These are phyloP conservation scores for Cynara cardunculus DNA, from an alignment of 129 eudicot species.

Conservation along the genomic window DNA sequence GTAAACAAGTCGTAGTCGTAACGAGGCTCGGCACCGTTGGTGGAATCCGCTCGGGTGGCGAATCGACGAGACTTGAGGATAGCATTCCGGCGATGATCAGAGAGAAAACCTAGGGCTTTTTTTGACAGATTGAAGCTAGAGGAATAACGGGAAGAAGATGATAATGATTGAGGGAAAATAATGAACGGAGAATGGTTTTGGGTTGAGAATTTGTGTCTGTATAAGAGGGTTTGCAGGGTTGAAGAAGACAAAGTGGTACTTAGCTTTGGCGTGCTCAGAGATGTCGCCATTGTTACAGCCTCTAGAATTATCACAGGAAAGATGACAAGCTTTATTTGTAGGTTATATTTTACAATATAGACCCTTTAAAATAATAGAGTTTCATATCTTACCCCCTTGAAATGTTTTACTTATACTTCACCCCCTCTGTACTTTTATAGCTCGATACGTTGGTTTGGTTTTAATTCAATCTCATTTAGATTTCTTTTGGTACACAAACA, in stretches of 20 bases:
- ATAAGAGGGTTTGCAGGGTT: conserved; percentile 38
- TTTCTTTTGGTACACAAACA: too few relatives aligned
- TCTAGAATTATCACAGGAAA: not conserved
- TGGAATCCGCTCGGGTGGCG: conserved; percentile 54
- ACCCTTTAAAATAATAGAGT: not conserved
- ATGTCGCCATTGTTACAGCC: conserved; percentile 46
- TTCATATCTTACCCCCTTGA: not conserved
- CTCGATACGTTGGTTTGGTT: not conserved
- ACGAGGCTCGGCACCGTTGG: conserved; percentile 58
- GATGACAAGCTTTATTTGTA: conserved; percentile 17
- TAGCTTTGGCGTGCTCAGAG: conserved; percentile 63
- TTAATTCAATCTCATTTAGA: too few relatives aligned
- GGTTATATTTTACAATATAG: not conserved
- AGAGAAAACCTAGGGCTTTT: conserved; percentile 29
- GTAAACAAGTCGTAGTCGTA: conserved; percentile 89
- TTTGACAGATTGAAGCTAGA: conserved; percentile 13
- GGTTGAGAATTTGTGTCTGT: conserved; percentile 28
- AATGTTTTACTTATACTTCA: not conserved
- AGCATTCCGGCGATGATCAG: conserved; percentile 16
- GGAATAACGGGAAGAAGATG: conserved; percentile 16
- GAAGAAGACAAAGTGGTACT: conserved; percentile 41
- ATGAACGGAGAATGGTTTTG: conserved; percentile 21
- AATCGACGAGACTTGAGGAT: conserved; percentile 38
- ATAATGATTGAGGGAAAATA: conserved; percentile 29
- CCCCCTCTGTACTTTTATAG: not conserved